Conservation (phyloP, 805 yeast genomes). For the Metschnikowia picachoensis region DNA sequence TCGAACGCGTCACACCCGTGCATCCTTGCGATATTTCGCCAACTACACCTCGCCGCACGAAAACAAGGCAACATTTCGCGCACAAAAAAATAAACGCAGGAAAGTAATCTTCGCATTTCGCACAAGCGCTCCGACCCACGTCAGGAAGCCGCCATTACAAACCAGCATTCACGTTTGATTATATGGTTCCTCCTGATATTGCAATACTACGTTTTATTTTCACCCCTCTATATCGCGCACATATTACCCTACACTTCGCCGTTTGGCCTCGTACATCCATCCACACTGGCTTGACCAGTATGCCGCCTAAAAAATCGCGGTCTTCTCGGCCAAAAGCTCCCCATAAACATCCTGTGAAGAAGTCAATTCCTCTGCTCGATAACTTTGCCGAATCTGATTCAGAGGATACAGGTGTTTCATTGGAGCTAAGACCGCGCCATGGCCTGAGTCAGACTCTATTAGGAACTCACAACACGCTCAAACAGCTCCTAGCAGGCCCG, state of each 20-base stretch:
- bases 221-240: not conserved
- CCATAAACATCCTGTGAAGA: not conserved
- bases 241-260: not conserved
- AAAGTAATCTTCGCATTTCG: not conserved
- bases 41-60: constrained; percentile 8
- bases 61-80: constrained; percentile 4
- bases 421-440: not conserved
- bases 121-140: constrained; percentile 2
- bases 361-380: not conserved
- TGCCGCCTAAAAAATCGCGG: constrained; percentile 12
- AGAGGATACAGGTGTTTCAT: constrained; percentile 7
- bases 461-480: constrained; percentile 17
- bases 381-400: constrained; percentile 9
- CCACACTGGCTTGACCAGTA: constrained; percentile 3
- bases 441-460: constrained; percentile 13
- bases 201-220: not conserved
- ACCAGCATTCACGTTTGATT: no score
- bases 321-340: not conserved
- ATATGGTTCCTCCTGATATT: no score
- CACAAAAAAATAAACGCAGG: constrained; percentile 3
- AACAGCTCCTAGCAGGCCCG: constrained; percentile 15
- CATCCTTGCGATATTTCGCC: not conserved
- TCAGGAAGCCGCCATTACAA: not conserved
- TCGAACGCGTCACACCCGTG: constrained; percentile 1
- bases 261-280: not conserved